Evolutionary conservation across 352 stramenopile species (phyloP).

Genomic region (Phytophthora melonis): DNA sequence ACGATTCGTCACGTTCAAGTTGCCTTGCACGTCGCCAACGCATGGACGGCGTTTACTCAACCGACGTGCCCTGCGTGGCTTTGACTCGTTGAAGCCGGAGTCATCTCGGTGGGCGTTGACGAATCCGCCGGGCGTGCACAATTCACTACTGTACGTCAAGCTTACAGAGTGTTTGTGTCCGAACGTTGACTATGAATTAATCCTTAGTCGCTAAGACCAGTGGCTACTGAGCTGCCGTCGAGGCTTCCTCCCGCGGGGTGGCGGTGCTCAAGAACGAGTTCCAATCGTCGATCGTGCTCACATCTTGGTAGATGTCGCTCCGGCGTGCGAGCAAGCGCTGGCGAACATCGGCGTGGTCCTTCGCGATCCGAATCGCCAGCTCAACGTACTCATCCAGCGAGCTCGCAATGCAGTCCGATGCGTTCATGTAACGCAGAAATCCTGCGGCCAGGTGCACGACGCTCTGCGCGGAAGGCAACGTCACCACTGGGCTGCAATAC

Average conservation of each 20-base stretch:
- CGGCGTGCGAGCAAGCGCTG: constrained; percentile 27
- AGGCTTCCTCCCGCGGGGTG: not conserved
- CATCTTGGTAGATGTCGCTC: constrained; percentile 40
- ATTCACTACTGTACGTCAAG: not conserved
- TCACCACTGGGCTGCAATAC: constrained; percentile 59
- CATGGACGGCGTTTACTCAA: constrained; percentile 4
- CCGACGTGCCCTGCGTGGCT: constrained; percentile 1
- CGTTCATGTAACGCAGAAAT: constrained; percentile 67
- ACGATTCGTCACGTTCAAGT: not conserved
- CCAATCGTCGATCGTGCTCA: constrained; percentile 45
- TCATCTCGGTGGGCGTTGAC: not conserved
- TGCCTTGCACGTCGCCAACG: constrained; percentile 3
- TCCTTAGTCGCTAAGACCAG: not conserved
- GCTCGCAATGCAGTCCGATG: constrained; percentile 50
- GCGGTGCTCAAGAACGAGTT: constrained; percentile 44
- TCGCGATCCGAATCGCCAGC: constrained; percentile 44
- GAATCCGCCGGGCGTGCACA: not conserved
- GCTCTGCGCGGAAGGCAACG: constrained; percentile 57
- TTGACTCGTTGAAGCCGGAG: constrained; percentile 1
- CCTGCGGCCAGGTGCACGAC: constrained; percentile 68
- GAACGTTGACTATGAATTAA: not conserved
- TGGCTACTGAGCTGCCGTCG: not conserved
- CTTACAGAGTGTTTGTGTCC: not conserved
- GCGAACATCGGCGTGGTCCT: constrained; percentile 31
- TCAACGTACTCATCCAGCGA: constrained; percentile 54